Evolutionary conservation across 257 asterid genomes (phyloP).

Genomic region (Rauvolfia tetraphylla): DNA sequence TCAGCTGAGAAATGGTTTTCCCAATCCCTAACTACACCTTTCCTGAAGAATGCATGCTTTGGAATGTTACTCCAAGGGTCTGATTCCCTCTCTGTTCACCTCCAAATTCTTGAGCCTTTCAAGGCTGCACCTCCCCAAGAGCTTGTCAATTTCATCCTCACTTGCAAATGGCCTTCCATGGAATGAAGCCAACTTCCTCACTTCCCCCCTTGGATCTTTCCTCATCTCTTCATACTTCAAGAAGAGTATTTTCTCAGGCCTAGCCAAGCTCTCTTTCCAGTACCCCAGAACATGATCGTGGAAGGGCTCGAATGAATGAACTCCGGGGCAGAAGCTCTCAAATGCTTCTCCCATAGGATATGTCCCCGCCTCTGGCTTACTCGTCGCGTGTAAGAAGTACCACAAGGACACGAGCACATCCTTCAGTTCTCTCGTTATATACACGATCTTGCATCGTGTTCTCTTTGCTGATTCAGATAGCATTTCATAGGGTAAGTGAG

Average conservation of each 20-base stretch:
- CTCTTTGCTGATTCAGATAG: conserved; percentile 26
- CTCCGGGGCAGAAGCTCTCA: too few relatives aligned
- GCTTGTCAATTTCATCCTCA: too few relatives aligned
- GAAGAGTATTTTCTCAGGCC: conserved; percentile 33
- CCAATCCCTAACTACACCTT: too few relatives aligned
- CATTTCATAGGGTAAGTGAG: conserved; percentile 29
- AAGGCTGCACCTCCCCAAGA: too few relatives aligned
- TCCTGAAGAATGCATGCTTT: too few relatives aligned
- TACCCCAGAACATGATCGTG: too few relatives aligned
- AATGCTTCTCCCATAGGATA: too few relatives aligned
- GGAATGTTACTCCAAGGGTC: too few relatives aligned
- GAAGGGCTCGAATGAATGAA: too few relatives aligned
- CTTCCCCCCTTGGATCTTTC: conserved; percentile 24
- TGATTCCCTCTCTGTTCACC: background rate
- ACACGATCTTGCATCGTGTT: conserved; percentile 30
- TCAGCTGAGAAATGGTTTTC: too few relatives aligned
- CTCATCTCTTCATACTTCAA: conserved; percentile 35
- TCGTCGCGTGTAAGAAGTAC: conserved; percentile 26
- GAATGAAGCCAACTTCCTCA: conserved; percentile 31
- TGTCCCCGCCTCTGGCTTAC: background rate
- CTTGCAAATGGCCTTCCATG: conserved; percentile 30
- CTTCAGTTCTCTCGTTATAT: conserved; percentile 38
- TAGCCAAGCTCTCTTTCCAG: conserved; percentile 21
- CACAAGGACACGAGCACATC: conserved; percentile 37
- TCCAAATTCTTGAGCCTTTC: too few relatives aligned